Base-by-base conservation (phyloP, 768 basidiomycete genomes). In the Coprinopsis marcescibilis region DNA sequence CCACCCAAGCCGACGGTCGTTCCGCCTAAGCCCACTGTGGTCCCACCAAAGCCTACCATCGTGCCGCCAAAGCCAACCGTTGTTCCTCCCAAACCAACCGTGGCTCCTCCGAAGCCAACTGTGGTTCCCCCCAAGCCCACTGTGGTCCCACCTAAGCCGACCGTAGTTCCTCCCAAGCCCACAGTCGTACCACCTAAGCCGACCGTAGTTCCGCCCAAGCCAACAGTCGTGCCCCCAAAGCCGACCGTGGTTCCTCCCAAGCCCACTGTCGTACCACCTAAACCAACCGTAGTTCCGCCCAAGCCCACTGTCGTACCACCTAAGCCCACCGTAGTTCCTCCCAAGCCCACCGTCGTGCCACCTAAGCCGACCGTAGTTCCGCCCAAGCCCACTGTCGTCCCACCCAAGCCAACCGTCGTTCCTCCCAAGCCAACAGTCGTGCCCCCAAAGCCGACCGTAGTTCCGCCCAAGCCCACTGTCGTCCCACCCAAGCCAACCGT, bases 311-410 rank as follows among this genome's bases (percentile, higher is more conserved):
- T 34, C 19, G 21, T 25, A 17, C 46, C 46, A 10, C 46, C 46
- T 29, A 39, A 39, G 25, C 46, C 46, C 3, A 47, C 46, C 26
- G 32, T 32, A 5, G 10, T 34, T 17, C 46, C 46, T n/a, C 46
- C 46, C 26, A 47, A 47, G 37, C 46, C 46, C 3, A 39, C 46
- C 11, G 25, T 47, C n/a, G 32, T 39, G 23, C 46, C 46, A 2
- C 46, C 46, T 27, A 40, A 40, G 46, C 43, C 43, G 20, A 12
- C 43, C 17, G 17, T 32, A n/a, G 7, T 32, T 4, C 27, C 43
- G 17, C 46, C 46, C 37, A 47, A 47, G 37, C 46, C 46, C 11
- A 39, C 46, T n/a, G 20, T 40, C 37, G 36, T 30, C 3, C 46
- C 46, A 40, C 46, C 46, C 37, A 47, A 47, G 38, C 46, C 46